phyloP scores from a whole-genome alignment of 2,329 filamentous ascomycete species.

The Fusarium poae region DNA sequence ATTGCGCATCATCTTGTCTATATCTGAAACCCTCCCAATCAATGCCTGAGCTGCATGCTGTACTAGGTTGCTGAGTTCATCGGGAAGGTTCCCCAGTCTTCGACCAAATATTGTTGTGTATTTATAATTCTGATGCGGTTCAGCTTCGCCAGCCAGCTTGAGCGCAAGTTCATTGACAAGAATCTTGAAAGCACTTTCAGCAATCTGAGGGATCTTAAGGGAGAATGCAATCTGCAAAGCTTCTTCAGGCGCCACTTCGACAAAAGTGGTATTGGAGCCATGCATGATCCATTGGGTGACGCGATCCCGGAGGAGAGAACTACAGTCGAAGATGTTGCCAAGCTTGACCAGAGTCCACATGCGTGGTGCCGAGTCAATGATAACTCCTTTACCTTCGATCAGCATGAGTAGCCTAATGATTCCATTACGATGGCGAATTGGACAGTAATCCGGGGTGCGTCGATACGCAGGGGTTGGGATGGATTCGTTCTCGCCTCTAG shows the following conservation, averaged over 20 bases:
- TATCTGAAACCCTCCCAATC: slow-evolving; percentile 58
- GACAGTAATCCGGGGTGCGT: slow-evolving; percentile 70
- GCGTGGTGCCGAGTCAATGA: slow-evolving; percentile 74
- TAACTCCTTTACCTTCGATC: slow-evolving; percentile 66
- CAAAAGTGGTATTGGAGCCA: slow-evolving; percentile 67
- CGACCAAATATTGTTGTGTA: slow-evolving; percentile 61
- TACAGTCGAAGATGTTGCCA: slow-evolving; percentile 69
- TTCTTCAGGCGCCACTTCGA: slow-evolving; percentile 74
- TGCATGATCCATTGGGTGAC: slow-evolving; percentile 71
- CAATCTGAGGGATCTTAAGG: slow-evolving; percentile 59
- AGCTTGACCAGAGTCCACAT: slow-evolving; percentile 76
- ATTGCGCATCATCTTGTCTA: slow-evolving; percentile 51
- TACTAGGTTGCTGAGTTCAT: slow-evolving; percentile 68
- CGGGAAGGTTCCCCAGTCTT: slow-evolving; percentile 61
- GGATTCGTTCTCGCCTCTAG: slow-evolving; percentile 27
- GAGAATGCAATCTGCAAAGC: slow-evolving; percentile 68
- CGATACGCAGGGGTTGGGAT: slow-evolving; percentile 52
- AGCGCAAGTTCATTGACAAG: slow-evolving; percentile 74
- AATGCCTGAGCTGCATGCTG: slow-evolving; percentile 70
- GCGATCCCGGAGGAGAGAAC: slow-evolving; percentile 59
- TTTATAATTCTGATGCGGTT: slow-evolving; percentile 3
- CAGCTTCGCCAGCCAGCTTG: slow-evolving; percentile 51
- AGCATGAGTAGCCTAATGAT: slow-evolving; percentile 73
- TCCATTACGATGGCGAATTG: slow-evolving; percentile 70
- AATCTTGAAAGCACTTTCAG: slow-evolving; percentile 67